phyloP scores from a whole-genome alignment of 345 rosid species.

The Linum usitatissimum region DNA sequence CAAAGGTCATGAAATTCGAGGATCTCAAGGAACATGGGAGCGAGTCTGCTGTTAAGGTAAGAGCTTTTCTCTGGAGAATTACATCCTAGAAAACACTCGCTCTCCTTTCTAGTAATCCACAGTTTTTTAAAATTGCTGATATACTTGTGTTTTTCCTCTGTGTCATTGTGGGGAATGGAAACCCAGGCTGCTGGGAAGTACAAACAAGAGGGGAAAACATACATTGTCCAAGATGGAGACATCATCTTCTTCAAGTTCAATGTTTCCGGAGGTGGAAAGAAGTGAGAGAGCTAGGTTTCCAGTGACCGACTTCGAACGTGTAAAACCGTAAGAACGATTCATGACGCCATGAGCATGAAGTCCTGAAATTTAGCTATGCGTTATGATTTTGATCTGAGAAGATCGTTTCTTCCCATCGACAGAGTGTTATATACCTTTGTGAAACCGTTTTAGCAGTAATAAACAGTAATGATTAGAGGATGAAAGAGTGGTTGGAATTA shows the following conservation, averaged over 20 bases:
- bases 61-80: too few species aligned
- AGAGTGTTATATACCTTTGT: too few species aligned
- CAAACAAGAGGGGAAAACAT: constrained; percentile 89
- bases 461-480: neutral
- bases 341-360: too few species aligned
- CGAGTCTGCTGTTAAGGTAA: constrained; percentile 87
- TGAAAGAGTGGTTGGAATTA: neutral
- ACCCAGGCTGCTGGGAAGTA: constrained; percentile 97
- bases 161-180: too few species aligned
- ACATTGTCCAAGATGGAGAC: constrained; percentile 91
- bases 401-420: neutral
- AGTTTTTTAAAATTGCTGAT: neutral
- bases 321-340: too few species aligned
- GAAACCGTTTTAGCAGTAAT: too few species aligned
- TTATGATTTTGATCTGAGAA: too few species aligned
- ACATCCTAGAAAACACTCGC: neutral
- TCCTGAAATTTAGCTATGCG: too few species aligned
- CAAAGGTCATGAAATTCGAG: constrained; percentile 89
- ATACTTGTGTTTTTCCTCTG: neutral
- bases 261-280: constrained; percentile 95
- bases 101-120: neutral
- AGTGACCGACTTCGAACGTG: too few species aligned
- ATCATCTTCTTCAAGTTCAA: constrained; percentile 93
- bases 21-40: constrained; percentile 87
- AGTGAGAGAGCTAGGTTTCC: constrained; percentile 29